These are phyloP conservation scores for Puccinia horiana DNA, from an alignment of 1,284 basidiomycete species.

Conservation along the genomic window DNA sequence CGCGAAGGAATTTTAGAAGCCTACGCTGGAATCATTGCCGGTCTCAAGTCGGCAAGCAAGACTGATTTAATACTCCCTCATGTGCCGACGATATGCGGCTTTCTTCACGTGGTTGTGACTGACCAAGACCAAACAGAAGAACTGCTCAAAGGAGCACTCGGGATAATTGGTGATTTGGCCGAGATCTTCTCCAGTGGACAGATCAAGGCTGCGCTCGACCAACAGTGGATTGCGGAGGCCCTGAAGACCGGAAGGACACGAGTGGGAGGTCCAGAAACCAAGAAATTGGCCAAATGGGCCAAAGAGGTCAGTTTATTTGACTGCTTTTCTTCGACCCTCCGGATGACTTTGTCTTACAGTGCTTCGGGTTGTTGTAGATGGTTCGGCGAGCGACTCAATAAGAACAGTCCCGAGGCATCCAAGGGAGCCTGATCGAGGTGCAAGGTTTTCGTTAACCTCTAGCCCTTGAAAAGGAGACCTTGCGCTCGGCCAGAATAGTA, in stretches of 20 bases:
- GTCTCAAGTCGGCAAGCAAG: constrained; percentile 79
- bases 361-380: constrained; percentile 15
- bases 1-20: constrained; percentile 96
- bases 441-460: constrained; percentile 2
- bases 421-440: background rate
- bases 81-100: constrained; percentile 73
- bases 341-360: background rate
- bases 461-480: constrained; percentile 29
- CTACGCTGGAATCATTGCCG: constrained; percentile 90
- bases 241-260: constrained; percentile 67
- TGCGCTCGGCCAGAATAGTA: background rate
- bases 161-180: constrained; percentile 88
- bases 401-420: background rate
- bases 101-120: constrained; percentile 75
- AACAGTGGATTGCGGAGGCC: constrained; percentile 78
- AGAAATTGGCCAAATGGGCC: constrained; percentile 64
- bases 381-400: constrained; percentile 48
- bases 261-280: constrained; percentile 61
- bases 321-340: background rate
- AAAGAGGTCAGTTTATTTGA: constrained; percentile 60
- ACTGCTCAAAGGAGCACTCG: constrained; percentile 74
- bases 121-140: constrained; percentile 84
- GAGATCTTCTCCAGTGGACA: constrained; percentile 78
- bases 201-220: constrained; percentile 75
- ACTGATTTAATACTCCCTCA: constrained; percentile 72